Percentiles rank a stretch among this genome's conserved stretches.
Conservation (phyloP, 306 rosid species). For the Arachis stenosperma region DNA sequence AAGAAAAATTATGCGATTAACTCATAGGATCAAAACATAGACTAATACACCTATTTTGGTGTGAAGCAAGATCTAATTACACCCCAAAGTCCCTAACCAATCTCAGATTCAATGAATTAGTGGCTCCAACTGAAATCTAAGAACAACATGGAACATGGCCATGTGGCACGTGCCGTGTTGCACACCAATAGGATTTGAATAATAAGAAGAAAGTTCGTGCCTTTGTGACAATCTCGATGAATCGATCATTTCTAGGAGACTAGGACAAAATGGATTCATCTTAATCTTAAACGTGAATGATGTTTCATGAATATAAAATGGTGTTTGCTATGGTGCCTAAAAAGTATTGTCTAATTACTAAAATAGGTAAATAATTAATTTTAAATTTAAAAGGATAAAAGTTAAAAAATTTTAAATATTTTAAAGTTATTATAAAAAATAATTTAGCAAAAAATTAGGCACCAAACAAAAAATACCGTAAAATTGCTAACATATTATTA, state of each 20-base stretch:
- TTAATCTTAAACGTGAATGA: not conserved
- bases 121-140: not conserved
- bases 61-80: conserved; percentile 25
- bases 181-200: conserved; percentile 15
- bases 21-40: conserved; percentile 10
- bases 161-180: conserved; percentile 32
- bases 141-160: not conserved
- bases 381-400: no score
- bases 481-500: no score
- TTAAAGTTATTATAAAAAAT: no score
- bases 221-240: conserved; percentile 13
- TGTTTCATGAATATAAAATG: no score
- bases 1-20: conserved; percentile 21
- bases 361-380: no score
- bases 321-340: no score
- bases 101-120: conserved; percentile 35
- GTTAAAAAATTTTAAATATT: no score
- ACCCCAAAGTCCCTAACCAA: conserved; percentile 2
- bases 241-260: conserved; percentile 5
- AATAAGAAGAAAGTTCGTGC: not conserved
- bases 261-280: conserved; percentile 20
- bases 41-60: not conserved
- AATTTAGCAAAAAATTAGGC: no score
- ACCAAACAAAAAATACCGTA: no score
- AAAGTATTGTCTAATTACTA: no score